Evolutionary conservation across 176 grass and related monocot genomes (phyloP).

Genomic region (Carex kokanica): DNA sequence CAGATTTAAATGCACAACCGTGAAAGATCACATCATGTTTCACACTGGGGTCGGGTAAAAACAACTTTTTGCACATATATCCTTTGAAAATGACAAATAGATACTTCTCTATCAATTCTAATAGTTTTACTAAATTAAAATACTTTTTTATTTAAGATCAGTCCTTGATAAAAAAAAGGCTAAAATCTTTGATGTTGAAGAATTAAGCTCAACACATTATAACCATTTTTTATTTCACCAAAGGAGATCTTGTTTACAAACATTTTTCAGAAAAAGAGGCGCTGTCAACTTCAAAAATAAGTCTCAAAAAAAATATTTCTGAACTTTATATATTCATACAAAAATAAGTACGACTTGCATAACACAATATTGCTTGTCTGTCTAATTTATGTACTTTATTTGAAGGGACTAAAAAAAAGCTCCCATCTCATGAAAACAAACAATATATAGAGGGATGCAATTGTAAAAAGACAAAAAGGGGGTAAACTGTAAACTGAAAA

Average conservation of each 20-base stretch:
- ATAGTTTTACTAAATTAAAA: too few relatives aligned
- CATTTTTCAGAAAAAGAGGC: too few relatives aligned
- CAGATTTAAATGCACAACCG: conserved; percentile 12
- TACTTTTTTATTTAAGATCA: too few relatives aligned
- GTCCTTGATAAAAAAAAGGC: too few relatives aligned
- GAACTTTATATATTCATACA: neutral
- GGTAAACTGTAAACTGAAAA: neutral
- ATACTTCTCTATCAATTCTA: too few relatives aligned
- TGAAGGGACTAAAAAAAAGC: neutral
- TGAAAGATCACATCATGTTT: conserved; percentile 14
- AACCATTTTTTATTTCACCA: neutral
- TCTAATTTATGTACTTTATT: neutral
- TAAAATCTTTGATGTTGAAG: too few relatives aligned
- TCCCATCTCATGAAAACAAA: neutral
- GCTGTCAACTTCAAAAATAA: too few relatives aligned
- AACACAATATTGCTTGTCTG: neutral
- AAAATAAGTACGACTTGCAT: neutral
- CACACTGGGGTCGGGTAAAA: neutral
- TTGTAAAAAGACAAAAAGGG: neutral
- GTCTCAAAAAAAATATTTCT: too few relatives aligned
- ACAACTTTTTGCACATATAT: neutral
- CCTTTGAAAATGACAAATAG: conserved; percentile 5
- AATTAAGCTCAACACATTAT: too few relatives aligned
- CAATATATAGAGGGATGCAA: neutral
- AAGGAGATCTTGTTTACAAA: neutral